These are phyloP conservation scores for Chenopodium album DNA, from an alignment of 148 eudicot species.

Conservation along the genomic window DNA sequence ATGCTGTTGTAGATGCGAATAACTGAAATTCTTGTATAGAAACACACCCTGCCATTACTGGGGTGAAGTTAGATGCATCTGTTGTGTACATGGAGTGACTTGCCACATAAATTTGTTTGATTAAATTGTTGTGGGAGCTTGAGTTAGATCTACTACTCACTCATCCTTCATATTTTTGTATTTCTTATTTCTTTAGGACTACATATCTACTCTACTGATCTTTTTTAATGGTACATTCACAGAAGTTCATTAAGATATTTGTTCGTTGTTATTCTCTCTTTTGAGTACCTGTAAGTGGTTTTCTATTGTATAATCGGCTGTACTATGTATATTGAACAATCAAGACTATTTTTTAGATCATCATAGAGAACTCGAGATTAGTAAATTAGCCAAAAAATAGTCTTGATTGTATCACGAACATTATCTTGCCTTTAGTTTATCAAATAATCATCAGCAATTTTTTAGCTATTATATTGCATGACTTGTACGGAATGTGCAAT, in stretches of 20 bases:
- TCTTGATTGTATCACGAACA: too few relatives aligned
- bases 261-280: neutral
- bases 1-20: slow-evolving; percentile 27
- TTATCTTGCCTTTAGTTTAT: too few relatives aligned
- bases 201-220: slow-evolving; percentile 20
- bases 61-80: slow-evolving; percentile 27
- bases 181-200: slow-evolving; percentile 16
- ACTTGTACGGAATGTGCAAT: neutral
- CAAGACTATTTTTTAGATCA: too few relatives aligned
- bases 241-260: slow-evolving; percentile 7
- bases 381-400: too few relatives aligned
- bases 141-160: slow-evolving; percentile 18
- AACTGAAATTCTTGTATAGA: slow-evolving; percentile 22
- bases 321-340: too few relatives aligned
- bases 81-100: slow-evolving; percentile 31
- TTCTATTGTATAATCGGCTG: too few relatives aligned
- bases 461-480: too few relatives aligned
- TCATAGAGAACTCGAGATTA: too few relatives aligned
- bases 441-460: too few relatives aligned
- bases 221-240: slow-evolving; percentile 1
- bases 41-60: slow-evolving; percentile 31
- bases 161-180: slow-evolving; percentile 11
- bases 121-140: slow-evolving; percentile 24
- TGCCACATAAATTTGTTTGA: slow-evolving; percentile 35
- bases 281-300: neutral